Evolutionary conservation across 148 eudicot genomes (phyloP).

Genomic region (Nyssa sinensis): DNA sequence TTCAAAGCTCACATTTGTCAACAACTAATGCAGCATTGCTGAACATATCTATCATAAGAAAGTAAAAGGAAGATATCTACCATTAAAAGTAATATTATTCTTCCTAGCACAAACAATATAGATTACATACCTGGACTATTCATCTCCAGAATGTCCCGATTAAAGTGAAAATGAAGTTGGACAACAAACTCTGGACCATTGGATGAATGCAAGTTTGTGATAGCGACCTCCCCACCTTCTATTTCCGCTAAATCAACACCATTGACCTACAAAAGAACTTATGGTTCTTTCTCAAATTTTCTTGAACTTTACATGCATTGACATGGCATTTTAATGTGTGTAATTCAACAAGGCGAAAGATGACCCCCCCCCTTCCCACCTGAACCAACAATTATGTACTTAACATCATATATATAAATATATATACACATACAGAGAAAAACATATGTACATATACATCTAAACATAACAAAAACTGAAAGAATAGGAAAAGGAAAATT

Average conservation of each 20-base stretch:
- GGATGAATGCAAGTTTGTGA: conserved; percentile 67
- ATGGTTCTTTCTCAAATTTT: not conserved
- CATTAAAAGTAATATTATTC: too few species aligned
- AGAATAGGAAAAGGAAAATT: too few species aligned
- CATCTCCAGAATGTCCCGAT: conserved; percentile 19
- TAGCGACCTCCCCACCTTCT: conserved; percentile 67
- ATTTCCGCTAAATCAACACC: conserved; percentile 56
- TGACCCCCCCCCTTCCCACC: too few species aligned
- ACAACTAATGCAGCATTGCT: not conserved
- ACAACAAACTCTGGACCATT: conserved; percentile 65
- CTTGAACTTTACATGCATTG: not conserved
- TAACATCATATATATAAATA: too few species aligned
- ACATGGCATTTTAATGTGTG: too few species aligned
- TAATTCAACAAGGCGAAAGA: too few species aligned
- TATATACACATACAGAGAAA: too few species aligned
- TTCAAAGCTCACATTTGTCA: not conserved
- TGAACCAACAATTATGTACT: too few species aligned
- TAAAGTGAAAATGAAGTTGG: conserved; percentile 38
- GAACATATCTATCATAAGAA: not conserved
- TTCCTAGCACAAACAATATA: not conserved
- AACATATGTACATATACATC: too few species aligned
- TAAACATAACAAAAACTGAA: too few species aligned
- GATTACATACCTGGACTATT: conserved; percentile 30
- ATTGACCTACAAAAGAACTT: conserved; percentile 58
- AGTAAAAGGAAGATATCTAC: not conserved